Percentiles rank a stretch among this genome's conserved stretches.
phyloP scores from a whole-genome alignment of 495 filamentous ascomycete genomes.

The Endocarpon pusillum region DNA sequence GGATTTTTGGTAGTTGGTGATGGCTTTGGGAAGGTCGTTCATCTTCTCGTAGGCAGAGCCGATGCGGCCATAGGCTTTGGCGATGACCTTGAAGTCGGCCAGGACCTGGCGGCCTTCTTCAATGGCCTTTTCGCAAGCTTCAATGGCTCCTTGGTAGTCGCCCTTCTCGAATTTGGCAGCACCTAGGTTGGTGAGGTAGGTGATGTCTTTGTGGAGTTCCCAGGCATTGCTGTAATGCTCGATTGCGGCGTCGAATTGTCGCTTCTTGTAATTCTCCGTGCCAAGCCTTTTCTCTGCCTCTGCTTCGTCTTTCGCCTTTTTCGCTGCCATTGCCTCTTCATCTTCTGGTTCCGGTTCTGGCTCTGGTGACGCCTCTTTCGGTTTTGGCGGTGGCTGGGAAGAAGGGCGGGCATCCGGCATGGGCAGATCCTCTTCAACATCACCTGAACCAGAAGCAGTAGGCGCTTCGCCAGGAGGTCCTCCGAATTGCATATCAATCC shows the following conservation, averaged over 20 bases:
- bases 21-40: slow-evolving; percentile 62
- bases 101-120: slow-evolving; percentile 72
- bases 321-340: slow-evolving; percentile 65
- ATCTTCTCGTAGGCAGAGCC: slow-evolving; percentile 80
- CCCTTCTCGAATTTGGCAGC: slow-evolving; percentile 94
- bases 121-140: slow-evolving; percentile 70
- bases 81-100: slow-evolving; percentile 92
- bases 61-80: slow-evolving; percentile 86
- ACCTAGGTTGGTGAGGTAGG: slow-evolving; percentile 89
- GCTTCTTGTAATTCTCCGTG: slow-evolving; percentile 95
- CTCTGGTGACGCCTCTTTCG: slow-evolving; percentile 43
- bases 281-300: slow-evolving; percentile 91
- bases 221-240: slow-evolving; percentile 92
- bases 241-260: slow-evolving; percentile 85
- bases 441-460: slow-evolving; percentile 23
- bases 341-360: slow-evolving; percentile 51
- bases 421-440: slow-evolving; percentile 54
- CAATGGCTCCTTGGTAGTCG: slow-evolving; percentile 72
- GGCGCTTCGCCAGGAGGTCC: slow-evolving; percentile 33
- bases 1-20: slow-evolving; percentile 81
- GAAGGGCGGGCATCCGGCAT: slow-evolving; percentile 53
- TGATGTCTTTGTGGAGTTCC: slow-evolving; percentile 88
- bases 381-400: slow-evolving; percentile 27
- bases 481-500: slow-evolving; percentile 82
- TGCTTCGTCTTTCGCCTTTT: slow-evolving; percentile 79